A percentile compares a stretch with the other conserved stretches of the same genome.
Evolutionary conservation across 352 stramenopile genomes (phyloP).

Genomic region (Globisporangium cystogenes): DNA sequence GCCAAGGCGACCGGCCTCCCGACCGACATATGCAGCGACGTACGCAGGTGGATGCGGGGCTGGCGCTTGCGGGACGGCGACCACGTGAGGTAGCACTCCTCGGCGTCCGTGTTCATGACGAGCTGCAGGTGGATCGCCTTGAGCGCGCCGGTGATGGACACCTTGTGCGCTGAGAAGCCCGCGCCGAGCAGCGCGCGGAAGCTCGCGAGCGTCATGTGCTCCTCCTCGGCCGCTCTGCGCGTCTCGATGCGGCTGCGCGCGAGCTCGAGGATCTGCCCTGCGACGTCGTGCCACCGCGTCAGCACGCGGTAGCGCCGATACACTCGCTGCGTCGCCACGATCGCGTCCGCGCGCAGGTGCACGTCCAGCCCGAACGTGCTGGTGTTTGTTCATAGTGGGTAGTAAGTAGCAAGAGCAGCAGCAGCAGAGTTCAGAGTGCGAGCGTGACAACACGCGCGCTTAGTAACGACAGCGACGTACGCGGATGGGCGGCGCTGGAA

Average conservation of each 20-base stretch:
- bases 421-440: not conserved
- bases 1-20: too few relatives aligned
- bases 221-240: slow-evolving; percentile 18
- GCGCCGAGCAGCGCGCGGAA: slow-evolving; percentile 44
- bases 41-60: slow-evolving; percentile 54
- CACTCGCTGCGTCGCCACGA: slow-evolving; percentile 21
- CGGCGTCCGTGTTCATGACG: slow-evolving; percentile 29
- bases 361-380: slow-evolving; percentile 18
- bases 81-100: slow-evolving; percentile 73
- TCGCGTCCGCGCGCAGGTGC: slow-evolving; percentile 11
- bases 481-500: slow-evolving; percentile 19
- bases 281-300: slow-evolving; percentile 34
- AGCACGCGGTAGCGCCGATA: slow-evolving; percentile 43
- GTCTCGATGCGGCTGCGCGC: slow-evolving; percentile 25
- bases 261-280: slow-evolving; percentile 31
- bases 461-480: slow-evolving; percentile 14
- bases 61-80: slow-evolving; percentile 63
- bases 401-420: not conserved
- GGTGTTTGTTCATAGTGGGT: not conserved
- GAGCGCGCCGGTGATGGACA: slow-evolving; percentile 55
- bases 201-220: slow-evolving; percentile 39
- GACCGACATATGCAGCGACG: slow-evolving; percentile 6
- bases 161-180: slow-evolving; percentile 64
- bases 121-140: slow-evolving; percentile 62
- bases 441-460: not conserved